These are phyloP conservation scores for Mycena indigotica DNA, from an alignment of 768 basidiomycete genomes.

Conservation along the genomic window DNA sequence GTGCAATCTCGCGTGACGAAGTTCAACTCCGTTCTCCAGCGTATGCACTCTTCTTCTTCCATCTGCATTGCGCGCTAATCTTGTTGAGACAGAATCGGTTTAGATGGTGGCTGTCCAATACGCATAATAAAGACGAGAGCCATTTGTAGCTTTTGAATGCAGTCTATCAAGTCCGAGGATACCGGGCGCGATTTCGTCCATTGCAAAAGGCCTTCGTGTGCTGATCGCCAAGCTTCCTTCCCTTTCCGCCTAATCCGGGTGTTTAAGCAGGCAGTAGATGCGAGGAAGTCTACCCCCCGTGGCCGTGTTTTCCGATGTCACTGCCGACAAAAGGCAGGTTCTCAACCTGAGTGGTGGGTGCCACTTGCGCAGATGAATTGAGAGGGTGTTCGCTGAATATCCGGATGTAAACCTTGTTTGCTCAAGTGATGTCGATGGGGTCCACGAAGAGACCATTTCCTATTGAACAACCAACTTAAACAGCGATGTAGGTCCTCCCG, in stretches of 20 bases:
- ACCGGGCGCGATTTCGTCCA: slow-evolving; percentile 16
- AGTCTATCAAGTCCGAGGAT: slow-evolving; percentile 18
- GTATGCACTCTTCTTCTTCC: slow-evolving; percentile 46
- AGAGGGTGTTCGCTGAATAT: slow-evolving; percentile 18
- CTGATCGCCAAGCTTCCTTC: slow-evolving; percentile 20
- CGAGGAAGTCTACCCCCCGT: slow-evolving; percentile 1
- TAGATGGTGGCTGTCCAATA: slow-evolving; percentile 27
- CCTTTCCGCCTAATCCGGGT: slow-evolving; percentile 22
- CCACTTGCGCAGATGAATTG: slow-evolving; percentile 20
- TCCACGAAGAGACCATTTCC: neutral
- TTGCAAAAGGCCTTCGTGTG: slow-evolving; percentile 21
- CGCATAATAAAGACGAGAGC: slow-evolving; percentile 21
- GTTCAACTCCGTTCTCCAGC: slow-evolving; percentile 84
- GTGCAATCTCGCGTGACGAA: slow-evolving; percentile 93
- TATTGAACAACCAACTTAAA: slow-evolving; percentile 8
- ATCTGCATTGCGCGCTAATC: slow-evolving; percentile 3
- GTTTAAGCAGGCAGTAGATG: neutral
- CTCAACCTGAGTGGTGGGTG: slow-evolving; percentile 18
- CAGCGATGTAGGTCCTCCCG: slow-evolving; percentile 13
- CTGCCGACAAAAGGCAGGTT: slow-evolving; percentile 7
- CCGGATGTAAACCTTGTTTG: slow-evolving; percentile 25
- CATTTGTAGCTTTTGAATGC: slow-evolving; percentile 15
- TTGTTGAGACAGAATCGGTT: slow-evolving; percentile 40
- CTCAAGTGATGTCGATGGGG: slow-evolving; percentile 15
- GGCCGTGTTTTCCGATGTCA: slow-evolving; percentile 11